Evolutionary conservation across 2,329 filamentous ascomycete genomes (phyloP).

Genomic region (Aureobasidium subglaciale): DNA sequence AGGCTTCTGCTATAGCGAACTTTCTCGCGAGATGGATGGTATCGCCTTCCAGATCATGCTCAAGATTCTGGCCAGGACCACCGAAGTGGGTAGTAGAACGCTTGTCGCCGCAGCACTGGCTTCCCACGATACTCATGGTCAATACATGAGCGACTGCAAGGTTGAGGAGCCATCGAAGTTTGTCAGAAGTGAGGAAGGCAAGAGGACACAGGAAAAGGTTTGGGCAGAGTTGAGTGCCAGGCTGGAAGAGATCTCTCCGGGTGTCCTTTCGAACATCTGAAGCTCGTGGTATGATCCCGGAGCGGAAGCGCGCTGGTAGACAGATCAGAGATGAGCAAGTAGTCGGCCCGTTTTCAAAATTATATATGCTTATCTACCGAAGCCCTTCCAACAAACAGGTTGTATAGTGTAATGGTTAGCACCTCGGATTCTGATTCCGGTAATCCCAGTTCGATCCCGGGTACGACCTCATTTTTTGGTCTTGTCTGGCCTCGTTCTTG

Average conservation of each 20-base stretch:
- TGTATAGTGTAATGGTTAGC: constrained; percentile 17
- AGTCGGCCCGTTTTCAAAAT: too few species aligned
- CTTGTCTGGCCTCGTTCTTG: not conserved
- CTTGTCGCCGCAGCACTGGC: constrained; percentile 33
- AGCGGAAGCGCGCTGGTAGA: too few species aligned
- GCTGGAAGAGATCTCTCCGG: constrained; percentile 33
- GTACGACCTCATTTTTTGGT: constrained; percentile 10
- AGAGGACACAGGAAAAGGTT: constrained; percentile 29
- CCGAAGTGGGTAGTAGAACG: constrained; percentile 35
- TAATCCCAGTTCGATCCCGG: constrained; percentile 15
- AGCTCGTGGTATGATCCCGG: too few species aligned
- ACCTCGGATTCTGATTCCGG: constrained; percentile 16
- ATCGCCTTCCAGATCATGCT: constrained; percentile 22
- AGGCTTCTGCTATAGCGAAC: constrained; percentile 44
- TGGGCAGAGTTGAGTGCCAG: constrained; percentile 35
- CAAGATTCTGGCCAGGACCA: constrained; percentile 29
- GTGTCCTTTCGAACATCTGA: constrained; percentile 22
- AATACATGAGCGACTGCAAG: constrained; percentile 33
- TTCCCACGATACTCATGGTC: constrained; percentile 33
- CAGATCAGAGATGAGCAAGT: too few species aligned
- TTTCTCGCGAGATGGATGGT: constrained; percentile 32
- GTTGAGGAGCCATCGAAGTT: constrained; percentile 26
- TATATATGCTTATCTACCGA: too few species aligned
- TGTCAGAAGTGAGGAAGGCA: constrained; percentile 32
- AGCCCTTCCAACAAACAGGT: too few species aligned